Base-by-base conservation (phyloP, 495 filamentous ascomycete genomes). In the Hypoxylon perforatum region DNA sequence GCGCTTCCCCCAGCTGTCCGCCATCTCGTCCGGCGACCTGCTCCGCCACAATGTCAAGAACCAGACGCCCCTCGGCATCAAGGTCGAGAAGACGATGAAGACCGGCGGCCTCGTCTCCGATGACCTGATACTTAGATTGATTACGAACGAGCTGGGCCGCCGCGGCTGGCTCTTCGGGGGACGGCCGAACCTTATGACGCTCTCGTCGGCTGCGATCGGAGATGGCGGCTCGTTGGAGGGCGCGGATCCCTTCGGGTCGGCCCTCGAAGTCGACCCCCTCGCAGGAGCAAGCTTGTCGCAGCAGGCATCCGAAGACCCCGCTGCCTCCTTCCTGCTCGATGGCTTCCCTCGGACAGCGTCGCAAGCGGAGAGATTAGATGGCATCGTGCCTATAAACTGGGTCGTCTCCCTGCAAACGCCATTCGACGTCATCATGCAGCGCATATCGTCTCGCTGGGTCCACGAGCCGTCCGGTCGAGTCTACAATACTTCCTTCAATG, bases 401-500 rank as follows among this genome's bases (percentile, higher is more conserved):
- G 95, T 92, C 64, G 88, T 97, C 50, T 85, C 85, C 54, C 78
- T 88, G 49, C 73, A 79, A 61, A 91, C 89, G 2, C 90, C 90
- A 1, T 73, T 85, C 39, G 86, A 90, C 15, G 91, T 96, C 54
- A 94, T 99, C 61, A 82, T 98, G 58, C 87, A 92, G 47, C 89
- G 95, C 18, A 97, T 99, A 62, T 88, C 90, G 39, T 90, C 90
- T 58, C 90, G 95, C 56, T 97, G 94, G 92, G 90, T 98, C 21
- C 95, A 99, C 75, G 92, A 91, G 70, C 90, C 94, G 0, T 95
- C 92, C 2, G 95, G 95, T 2, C 84, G 95, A 12, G 87, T 97
- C 2, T 99, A 99, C 80, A 99, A 98, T 72, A 94, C 90, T 0
- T 90, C 89, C 2, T 99, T 96, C 84, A 92, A 98, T 70, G 79